Conservation (phyloP, 371 early-diverging fungal species). For the Capniomyces stellatus region DNA sequence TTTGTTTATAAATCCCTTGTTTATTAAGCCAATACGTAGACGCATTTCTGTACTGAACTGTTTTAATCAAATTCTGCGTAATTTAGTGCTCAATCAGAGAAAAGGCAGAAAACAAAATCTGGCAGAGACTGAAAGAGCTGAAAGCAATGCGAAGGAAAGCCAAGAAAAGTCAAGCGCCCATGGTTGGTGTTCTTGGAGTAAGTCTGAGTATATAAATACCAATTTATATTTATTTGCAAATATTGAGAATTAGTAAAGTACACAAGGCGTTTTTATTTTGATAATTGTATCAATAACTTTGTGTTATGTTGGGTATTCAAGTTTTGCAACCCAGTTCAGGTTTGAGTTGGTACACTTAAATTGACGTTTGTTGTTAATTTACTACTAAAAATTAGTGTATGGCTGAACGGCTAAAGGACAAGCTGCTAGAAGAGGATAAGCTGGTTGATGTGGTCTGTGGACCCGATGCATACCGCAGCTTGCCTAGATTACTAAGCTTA, state of each 20-base stretch:
- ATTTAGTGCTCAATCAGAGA: slow-evolving; percentile 50
- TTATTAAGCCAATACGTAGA: not conserved
- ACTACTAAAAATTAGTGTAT: slow-evolving; percentile 40
- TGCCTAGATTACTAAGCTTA: slow-evolving; percentile 49
- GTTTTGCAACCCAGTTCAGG: too few relatives aligned
- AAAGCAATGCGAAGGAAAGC: slow-evolving; percentile 34
- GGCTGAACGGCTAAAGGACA: slow-evolving; percentile 59
- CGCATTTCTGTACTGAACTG: not conserved
- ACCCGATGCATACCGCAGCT: slow-evolving; percentile 57
- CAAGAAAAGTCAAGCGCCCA: slow-evolving; percentile 30
- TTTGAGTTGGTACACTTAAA: too few relatives aligned
- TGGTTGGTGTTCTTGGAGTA: slow-evolving; percentile 54
- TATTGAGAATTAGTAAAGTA: too few relatives aligned
- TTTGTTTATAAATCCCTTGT: too few relatives aligned
- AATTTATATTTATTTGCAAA: not conserved
- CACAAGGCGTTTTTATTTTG: too few relatives aligned
- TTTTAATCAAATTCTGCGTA: not conserved
- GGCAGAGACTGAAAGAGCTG: slow-evolving; percentile 41
- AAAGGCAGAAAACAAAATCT: slow-evolving; percentile 55
- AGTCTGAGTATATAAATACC: not conserved
- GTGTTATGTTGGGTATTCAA: too few relatives aligned
- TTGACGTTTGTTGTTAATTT: too few relatives aligned
- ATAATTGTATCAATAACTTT: too few relatives aligned
- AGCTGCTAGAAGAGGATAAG: slow-evolving; percentile 46
- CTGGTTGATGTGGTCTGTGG: slow-evolving; percentile 65